Evolutionary conservation across 2,329 filamentous ascomycete genomes (phyloP).

Genomic region (Microsporum ferrugineum): DNA sequence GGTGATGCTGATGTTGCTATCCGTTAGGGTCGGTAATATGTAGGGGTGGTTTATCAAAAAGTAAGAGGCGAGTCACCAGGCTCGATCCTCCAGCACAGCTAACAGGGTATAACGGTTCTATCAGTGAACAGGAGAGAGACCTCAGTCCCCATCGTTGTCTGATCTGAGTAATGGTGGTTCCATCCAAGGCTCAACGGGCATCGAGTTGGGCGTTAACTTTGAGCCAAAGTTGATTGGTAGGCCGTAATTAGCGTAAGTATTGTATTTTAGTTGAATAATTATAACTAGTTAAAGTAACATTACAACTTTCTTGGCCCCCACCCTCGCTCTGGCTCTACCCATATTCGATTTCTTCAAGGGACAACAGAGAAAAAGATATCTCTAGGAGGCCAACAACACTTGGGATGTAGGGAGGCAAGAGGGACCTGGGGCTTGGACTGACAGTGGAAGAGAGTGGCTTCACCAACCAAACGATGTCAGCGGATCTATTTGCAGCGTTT

Average conservation of each 20-base stretch:
- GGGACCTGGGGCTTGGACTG: neutral
- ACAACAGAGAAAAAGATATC: neutral
- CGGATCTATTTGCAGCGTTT: slow-evolving; percentile 45
- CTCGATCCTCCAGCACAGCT: neutral
- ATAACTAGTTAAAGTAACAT: neutral
- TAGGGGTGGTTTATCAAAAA: neutral
- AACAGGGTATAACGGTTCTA: neutral
- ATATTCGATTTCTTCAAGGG: too few relatives aligned
- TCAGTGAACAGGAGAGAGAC: neutral
- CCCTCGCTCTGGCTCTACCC: neutral
- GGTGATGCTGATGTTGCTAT: neutral
- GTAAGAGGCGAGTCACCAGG: neutral
- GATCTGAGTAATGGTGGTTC: neutral
- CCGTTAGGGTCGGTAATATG: neutral
- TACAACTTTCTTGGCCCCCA: neutral
- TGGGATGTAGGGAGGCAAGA: neutral
- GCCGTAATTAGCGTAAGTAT: neutral
- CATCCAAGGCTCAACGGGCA: neutral
- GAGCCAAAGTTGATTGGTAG: neutral
- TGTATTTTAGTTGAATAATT: neutral
- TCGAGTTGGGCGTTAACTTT: neutral
- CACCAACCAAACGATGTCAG: slow-evolving; percentile 34
- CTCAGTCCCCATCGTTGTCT: neutral
- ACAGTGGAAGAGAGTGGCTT: neutral
- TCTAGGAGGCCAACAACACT: neutral